phyloP scores from a whole-genome alignment of 2,329 filamentous ascomycete species.

The Fusarium setosum region DNA sequence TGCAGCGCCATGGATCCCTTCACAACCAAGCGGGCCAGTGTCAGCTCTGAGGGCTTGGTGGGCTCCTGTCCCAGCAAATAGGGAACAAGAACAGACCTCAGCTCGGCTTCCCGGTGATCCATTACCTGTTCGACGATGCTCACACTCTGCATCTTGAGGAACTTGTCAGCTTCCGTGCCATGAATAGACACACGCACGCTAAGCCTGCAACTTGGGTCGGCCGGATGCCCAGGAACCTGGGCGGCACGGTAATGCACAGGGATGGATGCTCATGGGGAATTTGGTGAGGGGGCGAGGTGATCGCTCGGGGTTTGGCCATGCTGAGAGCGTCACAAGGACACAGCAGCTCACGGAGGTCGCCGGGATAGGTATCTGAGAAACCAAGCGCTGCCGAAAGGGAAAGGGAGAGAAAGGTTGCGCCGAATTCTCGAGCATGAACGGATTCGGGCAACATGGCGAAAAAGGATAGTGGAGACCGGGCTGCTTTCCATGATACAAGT shows the following conservation, averaged over 20 bases:
- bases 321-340: slow-evolving; percentile 1
- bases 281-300: not conserved
- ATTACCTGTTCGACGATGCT: not conserved
- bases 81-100: not conserved
- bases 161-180: not conserved
- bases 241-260: not conserved
- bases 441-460: not conserved
- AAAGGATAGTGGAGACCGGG: not conserved
- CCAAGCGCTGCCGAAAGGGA: not conserved
- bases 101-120: not conserved
- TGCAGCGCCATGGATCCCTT: not conserved
- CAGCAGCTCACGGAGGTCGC: not conserved
- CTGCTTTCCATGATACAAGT: too few species aligned
- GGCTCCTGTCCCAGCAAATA: slow-evolving; percentile 2
- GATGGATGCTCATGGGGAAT: not conserved
- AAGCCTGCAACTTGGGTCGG: not conserved
- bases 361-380: not conserved
- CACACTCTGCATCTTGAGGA: not conserved
- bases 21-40: not conserved
- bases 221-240: not conserved
- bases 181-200: slow-evolving; percentile 4
- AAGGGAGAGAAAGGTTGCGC: too few species aligned
- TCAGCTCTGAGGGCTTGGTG: not conserved
- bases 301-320: not conserved
- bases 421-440: not conserved